These are phyloP conservation scores for Suhomyces guaymorum DNA, from an alignment of 1,139 yeast species.

Conservation along the genomic window DNA sequence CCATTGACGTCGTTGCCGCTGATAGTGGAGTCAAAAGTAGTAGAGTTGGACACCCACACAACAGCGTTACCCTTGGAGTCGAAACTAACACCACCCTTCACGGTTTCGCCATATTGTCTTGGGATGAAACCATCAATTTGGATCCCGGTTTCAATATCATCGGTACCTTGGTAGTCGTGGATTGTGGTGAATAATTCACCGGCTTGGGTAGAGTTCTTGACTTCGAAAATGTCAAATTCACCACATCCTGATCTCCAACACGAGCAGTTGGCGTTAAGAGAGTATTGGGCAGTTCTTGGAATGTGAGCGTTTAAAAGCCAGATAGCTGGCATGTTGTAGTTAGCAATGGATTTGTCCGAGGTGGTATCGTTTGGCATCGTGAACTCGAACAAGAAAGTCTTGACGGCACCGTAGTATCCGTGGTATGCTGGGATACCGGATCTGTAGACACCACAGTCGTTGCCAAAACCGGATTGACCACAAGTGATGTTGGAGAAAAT, in stretches of 20 bases:
- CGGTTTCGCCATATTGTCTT: slow-evolving; percentile 50
- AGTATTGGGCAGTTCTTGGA: slow-evolving; percentile 88
- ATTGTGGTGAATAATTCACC: slow-evolving; percentile 61
- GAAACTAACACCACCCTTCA: slow-evolving; percentile 73
- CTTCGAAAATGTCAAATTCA: slow-evolving; percentile 89
- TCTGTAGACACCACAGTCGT: slow-evolving; percentile 87
- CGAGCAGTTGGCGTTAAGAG: slow-evolving; percentile 70
- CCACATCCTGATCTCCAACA: slow-evolving; percentile 98
- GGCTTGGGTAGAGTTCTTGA: slow-evolving; percentile 50
- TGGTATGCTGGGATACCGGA: slow-evolving; percentile 86
- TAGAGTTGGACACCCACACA: slow-evolving; percentile 61
- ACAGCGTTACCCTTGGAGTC: slow-evolving; percentile 59
- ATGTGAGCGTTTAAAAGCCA: slow-evolving; percentile 94
- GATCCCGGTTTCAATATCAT: slow-evolving; percentile 57
- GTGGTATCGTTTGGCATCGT: slow-evolving; percentile 76
- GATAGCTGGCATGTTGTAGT: slow-evolving; percentile 90
- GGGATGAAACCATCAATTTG: slow-evolving; percentile 57
- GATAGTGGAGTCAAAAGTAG: slow-evolving; percentile 46
- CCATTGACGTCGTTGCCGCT: slow-evolving; percentile 32
- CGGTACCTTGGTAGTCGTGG: slow-evolving; percentile 75
- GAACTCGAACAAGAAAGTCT: slow-evolving; percentile 88
- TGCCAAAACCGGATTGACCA: slow-evolving; percentile 43
- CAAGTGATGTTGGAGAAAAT: slow-evolving; percentile 75
- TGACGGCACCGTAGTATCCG: slow-evolving; percentile 77
- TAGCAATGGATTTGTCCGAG: slow-evolving; percentile 41